Percentiles rank a stretch among this genome's conserved stretches.
Conservation (phyloP, 371 early-diverging fungal genomes). For the Saksenaea vasiformis region DNA sequence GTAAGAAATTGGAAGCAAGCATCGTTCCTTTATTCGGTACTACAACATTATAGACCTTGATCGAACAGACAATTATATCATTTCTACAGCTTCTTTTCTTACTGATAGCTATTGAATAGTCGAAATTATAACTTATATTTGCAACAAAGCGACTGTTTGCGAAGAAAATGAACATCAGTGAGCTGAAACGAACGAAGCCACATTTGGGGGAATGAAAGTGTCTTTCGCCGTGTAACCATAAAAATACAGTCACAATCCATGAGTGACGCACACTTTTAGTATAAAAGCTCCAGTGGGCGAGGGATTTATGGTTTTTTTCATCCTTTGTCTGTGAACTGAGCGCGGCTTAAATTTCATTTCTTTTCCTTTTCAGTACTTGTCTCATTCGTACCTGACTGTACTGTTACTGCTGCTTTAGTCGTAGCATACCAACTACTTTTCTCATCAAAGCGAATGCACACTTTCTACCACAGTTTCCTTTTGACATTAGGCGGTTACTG, state of each 20-base stretch:
- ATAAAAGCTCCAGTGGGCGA: not conserved
- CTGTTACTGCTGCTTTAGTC: slow-evolving; percentile 1
- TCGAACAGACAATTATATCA: too few species aligned
- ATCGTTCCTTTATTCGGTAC: too few species aligned
- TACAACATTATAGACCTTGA: too few species aligned
- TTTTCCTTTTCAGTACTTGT: slow-evolving; percentile 1
- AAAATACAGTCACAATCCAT: not conserved
- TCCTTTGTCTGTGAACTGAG: slow-evolving; percentile 1
- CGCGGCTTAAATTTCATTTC: slow-evolving; percentile 4
- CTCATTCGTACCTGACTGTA: slow-evolving; percentile 4
- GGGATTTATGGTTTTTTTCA: not conserved
- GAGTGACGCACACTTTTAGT: not conserved
- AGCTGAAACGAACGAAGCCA: not conserved
- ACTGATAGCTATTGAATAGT: too few species aligned
- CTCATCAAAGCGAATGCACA: not conserved
- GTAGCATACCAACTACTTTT: not conserved
- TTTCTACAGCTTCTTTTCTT: too few species aligned
- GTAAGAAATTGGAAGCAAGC: too few species aligned
- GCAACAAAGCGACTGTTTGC: too few species aligned
- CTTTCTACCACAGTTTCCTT: not conserved
- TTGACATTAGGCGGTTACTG: slow-evolving; percentile 5
- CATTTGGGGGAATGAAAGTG: not conserved
- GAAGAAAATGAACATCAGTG: too few species aligned
- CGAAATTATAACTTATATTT: too few species aligned
- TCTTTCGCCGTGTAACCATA: not conserved